phyloP scores from a whole-genome alignment of 78 protist genomes.

The Tieghemostelium lacteum region DNA sequence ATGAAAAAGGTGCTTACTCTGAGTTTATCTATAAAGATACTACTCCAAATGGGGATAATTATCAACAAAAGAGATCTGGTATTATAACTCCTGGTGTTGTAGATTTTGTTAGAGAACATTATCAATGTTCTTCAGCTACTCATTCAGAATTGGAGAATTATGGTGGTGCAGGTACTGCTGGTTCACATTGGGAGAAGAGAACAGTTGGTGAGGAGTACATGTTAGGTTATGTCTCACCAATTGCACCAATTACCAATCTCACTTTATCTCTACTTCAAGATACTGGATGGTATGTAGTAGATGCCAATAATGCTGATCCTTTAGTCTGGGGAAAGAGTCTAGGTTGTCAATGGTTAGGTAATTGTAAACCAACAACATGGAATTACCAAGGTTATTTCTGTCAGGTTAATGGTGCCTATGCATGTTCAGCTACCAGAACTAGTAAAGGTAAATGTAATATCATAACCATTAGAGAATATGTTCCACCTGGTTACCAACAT shows the following conservation, averaged over 20 bases:
- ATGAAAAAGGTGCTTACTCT: neutral
- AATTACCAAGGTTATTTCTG: conserved; percentile 55
- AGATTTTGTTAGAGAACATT: conserved; percentile 8
- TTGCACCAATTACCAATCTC: conserved; percentile 34
- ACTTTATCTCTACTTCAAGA: conserved; percentile 28
- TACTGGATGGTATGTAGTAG: conserved; percentile 60
- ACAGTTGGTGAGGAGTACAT: conserved; percentile 59
- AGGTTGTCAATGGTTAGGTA: conserved; percentile 8
- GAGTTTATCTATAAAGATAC: neutral
- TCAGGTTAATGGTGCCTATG: no score
- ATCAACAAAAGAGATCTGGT: neutral
- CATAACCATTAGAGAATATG: neutral
- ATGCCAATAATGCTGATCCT: neutral
- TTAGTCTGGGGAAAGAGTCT: conserved; percentile 13
- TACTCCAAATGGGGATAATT: neutral
- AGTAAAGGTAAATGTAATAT: conserved; percentile 10
- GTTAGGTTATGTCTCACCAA: conserved; percentile 49
- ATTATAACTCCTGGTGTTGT: conserved; percentile 7
- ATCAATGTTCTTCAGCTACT: conserved; percentile 2
- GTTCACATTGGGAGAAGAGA: conserved; percentile 83
- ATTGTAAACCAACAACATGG: conserved; percentile 9
- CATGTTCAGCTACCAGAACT: conserved; percentile 30
- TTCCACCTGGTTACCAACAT: conserved; percentile 14
- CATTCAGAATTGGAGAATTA: conserved; percentile 72
- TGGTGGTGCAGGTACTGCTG: conserved; percentile 74